A percentile compares a stretch with the other conserved stretches of the same genome.
These are phyloP conservation scores for Plectranthus barbatus DNA, from an alignment of 257 asterid species.

Conservation along the genomic window DNA sequence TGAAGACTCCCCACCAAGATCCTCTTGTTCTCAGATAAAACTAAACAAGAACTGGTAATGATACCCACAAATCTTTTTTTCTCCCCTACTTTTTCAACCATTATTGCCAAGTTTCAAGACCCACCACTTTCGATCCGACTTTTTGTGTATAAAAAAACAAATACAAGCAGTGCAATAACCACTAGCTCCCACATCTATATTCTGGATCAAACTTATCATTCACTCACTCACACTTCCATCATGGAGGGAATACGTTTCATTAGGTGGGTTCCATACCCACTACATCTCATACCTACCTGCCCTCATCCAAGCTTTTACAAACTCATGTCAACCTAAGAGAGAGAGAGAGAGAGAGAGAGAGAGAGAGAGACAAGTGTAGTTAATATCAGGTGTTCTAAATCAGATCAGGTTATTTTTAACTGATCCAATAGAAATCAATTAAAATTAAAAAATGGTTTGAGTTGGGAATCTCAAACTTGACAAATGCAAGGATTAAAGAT, in stretches of 20 bases:
- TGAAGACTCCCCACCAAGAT: no score
- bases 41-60: no score
- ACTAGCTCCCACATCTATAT: slow-evolving; percentile 40
- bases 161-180: slow-evolving; percentile 34
- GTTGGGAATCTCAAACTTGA: slow-evolving; percentile 60
- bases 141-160: slow-evolving; percentile 19
- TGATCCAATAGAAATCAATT: slow-evolving; percentile 23
- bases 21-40: no score
- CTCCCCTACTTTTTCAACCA: slow-evolving; percentile 28
- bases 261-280: slow-evolving; percentile 43
- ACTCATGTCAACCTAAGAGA: slow-evolving; percentile 17
- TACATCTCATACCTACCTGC: slow-evolving; percentile 25
- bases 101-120: slow-evolving; percentile 37
- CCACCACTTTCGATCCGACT: slow-evolving; percentile 38
- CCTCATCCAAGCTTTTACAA: slow-evolving; percentile 18
- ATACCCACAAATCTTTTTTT: slow-evolving; percentile 17
- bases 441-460: slow-evolving; percentile 29
- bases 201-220: slow-evolving; percentile 29
- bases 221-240: slow-evolving; percentile 28
- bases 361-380: slow-evolving; percentile 8
- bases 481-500: slow-evolving; percentile 40
- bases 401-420: slow-evolving; percentile 17
- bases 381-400: slow-evolving; percentile 12
- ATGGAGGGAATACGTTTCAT: slow-evolving; percentile 26
- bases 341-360: background rate